A percentile compares a stretch with the other conserved stretches of the same genome.
Conservation (phyloP, 1,139 yeast species). For the Suhomyces terraborum region DNA sequence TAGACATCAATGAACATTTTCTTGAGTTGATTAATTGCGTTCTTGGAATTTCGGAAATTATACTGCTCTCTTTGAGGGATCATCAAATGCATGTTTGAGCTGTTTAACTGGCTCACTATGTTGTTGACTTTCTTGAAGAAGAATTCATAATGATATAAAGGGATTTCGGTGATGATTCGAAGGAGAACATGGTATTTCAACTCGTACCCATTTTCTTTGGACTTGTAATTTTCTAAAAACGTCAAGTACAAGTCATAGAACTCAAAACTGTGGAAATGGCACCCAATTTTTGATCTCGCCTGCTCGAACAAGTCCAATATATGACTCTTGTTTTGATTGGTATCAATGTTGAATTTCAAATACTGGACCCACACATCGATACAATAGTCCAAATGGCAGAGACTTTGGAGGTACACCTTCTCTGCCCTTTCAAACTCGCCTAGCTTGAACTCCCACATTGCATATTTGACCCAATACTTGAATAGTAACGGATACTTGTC, state of each 20-base stretch:
- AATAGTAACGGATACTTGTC: constrained; percentile 66
- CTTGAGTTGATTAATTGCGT: constrained; percentile 35
- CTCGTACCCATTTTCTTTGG: constrained; percentile 34
- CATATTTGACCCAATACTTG: constrained; percentile 81
- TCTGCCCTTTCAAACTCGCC: constrained; percentile 55
- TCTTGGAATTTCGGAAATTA: constrained; percentile 21
- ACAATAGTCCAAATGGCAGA: constrained; percentile 55
- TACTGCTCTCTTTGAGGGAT: constrained; percentile 24
- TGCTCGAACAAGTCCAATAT: constrained; percentile 54
- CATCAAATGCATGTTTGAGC: constrained; percentile 21
- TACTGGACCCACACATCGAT: constrained; percentile 76
- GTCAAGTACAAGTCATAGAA: constrained; percentile 75
- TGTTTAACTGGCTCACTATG: constrained; percentile 39
- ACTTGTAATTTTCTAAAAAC: constrained; percentile 45
- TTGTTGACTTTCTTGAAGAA: constrained; percentile 49
- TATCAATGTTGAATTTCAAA: constrained; percentile 54
- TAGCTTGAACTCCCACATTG: constrained; percentile 62
- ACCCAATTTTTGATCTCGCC: constrained; percentile 67
- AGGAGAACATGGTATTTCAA: constrained; percentile 50
- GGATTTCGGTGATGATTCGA: constrained; percentile 65
- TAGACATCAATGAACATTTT: constrained; percentile 55
- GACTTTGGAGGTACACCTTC: constrained; percentile 54
- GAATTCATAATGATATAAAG: constrained; percentile 73
- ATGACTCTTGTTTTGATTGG: constrained; percentile 33
- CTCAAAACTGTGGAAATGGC: constrained; percentile 70